Evolutionary conservation across 345 rosid genomes (phyloP).

Genomic region (Salix udensis): DNA sequence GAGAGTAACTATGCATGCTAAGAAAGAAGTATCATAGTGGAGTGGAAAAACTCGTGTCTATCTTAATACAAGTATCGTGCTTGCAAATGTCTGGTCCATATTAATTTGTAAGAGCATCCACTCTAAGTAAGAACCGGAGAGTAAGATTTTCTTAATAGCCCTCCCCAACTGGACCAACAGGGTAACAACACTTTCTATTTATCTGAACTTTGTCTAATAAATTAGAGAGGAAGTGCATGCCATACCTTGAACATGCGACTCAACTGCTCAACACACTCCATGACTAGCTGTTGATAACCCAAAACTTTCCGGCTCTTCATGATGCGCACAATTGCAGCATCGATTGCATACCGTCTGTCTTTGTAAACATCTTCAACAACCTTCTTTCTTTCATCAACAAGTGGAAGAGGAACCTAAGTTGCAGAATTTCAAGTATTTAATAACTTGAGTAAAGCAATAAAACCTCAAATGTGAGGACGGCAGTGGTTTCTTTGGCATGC

Average conservation of each 20-base stretch:
- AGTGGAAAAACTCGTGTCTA: neutral
- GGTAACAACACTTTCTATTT: neutral
- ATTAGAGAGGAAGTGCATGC: neutral
- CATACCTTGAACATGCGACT: slow-evolving; percentile 94
- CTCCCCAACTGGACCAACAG: neutral
- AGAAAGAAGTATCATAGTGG: neutral
- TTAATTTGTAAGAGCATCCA: neutral
- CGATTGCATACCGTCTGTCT: slow-evolving; percentile 86
- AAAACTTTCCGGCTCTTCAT: slow-evolving; percentile 89
- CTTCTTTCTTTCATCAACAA: slow-evolving; percentile 87
- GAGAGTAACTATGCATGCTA: neutral
- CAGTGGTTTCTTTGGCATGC: neutral
- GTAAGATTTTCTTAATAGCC: neutral
- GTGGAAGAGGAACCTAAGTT: slow-evolving; percentile 83
- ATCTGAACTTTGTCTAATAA: neutral
- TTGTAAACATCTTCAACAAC: slow-evolving; percentile 91
- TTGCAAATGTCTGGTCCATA: neutral
- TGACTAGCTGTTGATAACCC: slow-evolving; percentile 80
- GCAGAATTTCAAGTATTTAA: slow-evolving; percentile 5
- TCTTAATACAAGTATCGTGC: neutral
- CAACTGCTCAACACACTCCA: slow-evolving; percentile 87
- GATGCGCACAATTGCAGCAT: slow-evolving; percentile 95
- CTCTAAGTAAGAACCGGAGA: neutral
- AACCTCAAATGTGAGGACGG: neutral
- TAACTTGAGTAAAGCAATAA: neutral